Percentiles rank a stretch among this genome's conserved stretches.
These are phyloP conservation scores for Paecilomyces niveus DNA, from an alignment of 2,329 filamentous ascomycete genomes.

Conservation along the genomic window DNA sequence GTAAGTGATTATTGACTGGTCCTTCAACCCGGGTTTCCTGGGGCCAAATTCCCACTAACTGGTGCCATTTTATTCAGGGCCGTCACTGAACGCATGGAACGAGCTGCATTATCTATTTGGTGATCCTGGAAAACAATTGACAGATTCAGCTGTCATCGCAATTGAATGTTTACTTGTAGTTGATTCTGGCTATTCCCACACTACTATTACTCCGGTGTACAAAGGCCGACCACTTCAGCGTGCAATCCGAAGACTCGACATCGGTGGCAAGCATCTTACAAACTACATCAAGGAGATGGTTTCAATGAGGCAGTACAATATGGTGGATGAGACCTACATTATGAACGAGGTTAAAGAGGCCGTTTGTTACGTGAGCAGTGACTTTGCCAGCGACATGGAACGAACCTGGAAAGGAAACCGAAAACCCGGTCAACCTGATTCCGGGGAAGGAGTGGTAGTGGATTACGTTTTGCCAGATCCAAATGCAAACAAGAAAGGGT, in stretches of 20 bases:
- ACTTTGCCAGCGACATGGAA: slow-evolving; percentile 74
- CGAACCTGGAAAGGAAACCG: slow-evolving; percentile 72
- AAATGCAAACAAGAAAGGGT: slow-evolving; percentile 56
- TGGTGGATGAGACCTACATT: slow-evolving; percentile 87
- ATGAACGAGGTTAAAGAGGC: slow-evolving; percentile 95
- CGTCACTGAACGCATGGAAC: slow-evolving; percentile 74
- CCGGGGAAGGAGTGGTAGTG: slow-evolving; percentile 54
- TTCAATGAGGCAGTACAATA: slow-evolving; percentile 86
- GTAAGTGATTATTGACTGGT: slow-evolving; percentile 38
- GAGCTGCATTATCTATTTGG: slow-evolving; percentile 65
- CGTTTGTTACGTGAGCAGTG: slow-evolving; percentile 71
- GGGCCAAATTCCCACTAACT: not conserved
- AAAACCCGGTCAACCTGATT: slow-evolving; percentile 20
- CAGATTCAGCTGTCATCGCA: slow-evolving; percentile 42
- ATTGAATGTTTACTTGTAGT: slow-evolving; percentile 80
- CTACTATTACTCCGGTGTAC: slow-evolving; percentile 80
- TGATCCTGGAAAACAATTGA: slow-evolving; percentile 42
- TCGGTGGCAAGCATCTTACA: slow-evolving; percentile 88
- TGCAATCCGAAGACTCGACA: slow-evolving; percentile 75
- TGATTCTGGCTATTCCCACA: slow-evolving; percentile 89
- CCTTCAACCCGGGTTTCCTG: not conserved
- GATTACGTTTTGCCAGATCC: slow-evolving; percentile 91
- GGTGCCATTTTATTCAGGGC: slow-evolving; percentile 42
- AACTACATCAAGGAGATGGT: slow-evolving; percentile 88
- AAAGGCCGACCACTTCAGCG: slow-evolving; percentile 72